These are phyloP conservation scores for Penicillium psychrosexuale DNA, from an alignment of 2,329 filamentous ascomycete genomes.

Conservation along the genomic window DNA sequence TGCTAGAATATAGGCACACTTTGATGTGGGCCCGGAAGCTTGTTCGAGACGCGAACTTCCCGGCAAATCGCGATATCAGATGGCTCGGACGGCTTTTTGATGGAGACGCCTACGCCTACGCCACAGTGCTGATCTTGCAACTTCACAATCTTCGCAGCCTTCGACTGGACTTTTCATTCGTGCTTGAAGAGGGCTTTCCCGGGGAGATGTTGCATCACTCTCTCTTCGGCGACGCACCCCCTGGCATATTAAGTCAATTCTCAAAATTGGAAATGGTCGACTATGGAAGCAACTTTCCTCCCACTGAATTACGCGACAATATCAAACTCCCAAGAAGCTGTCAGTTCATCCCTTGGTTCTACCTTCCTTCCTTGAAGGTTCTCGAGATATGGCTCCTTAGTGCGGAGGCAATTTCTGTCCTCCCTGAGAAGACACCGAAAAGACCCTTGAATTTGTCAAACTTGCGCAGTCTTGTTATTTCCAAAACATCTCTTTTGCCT, in stretches of 20 bases:
- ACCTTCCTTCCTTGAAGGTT: slow-evolving; percentile 2
- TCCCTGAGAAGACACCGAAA: not conserved
- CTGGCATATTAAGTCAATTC: not conserved
- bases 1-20: not conserved
- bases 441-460: not conserved
- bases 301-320: not conserved
- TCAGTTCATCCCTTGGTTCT: slow-evolving; percentile 7
- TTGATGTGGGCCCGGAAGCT: not conserved
- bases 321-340: no score
- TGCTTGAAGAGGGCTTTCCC: not conserved
- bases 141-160: slow-evolving; percentile 3
- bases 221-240: not conserved
- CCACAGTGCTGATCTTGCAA: not conserved
- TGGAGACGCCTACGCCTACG: not conserved
- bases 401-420: not conserved
- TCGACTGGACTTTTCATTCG: slow-evolving; percentile 1
- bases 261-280: slow-evolving; percentile 1
- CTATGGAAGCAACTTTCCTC: slow-evolving; percentile 2
- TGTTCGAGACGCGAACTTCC: not conserved
- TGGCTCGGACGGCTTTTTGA: not conserved
- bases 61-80: not conserved
- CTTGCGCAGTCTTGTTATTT: not conserved
- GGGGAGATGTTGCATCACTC: not conserved
- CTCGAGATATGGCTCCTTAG: slow-evolving; percentile 7
- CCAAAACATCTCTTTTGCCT: not conserved